Evolutionary conservation across 441 rosid genomes (phyloP).

Genomic region (Gossypium schwendimanii): DNA sequence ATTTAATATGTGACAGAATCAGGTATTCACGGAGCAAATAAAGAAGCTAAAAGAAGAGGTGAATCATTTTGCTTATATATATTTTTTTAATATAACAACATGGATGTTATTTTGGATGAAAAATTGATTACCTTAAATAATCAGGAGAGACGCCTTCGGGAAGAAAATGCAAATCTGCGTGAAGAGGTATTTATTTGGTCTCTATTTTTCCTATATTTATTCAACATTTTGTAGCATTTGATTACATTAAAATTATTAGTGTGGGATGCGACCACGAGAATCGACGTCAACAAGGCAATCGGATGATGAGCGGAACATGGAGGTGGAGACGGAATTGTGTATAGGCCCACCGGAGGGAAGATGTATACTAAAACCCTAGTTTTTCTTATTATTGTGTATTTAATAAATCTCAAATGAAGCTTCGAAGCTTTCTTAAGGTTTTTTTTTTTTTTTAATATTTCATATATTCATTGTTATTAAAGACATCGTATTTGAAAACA

Average conservation of each 20-base stretch:
- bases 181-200: constrained; percentile 30
- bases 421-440: not conserved
- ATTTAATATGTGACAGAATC: constrained; percentile 34
- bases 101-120: not conserved
- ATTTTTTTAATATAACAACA: not conserved
- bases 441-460: not conserved
- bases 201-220: not conserved
- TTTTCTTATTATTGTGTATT: not conserved
- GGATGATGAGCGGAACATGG: constrained; percentile 27
- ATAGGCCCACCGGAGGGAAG: constrained; percentile 55
- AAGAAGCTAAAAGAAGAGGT: constrained; percentile 65
- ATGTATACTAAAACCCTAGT: constrained; percentile 18
- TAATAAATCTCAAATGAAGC: not conserved
- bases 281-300: not conserved
- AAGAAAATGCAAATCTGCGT: constrained; percentile 40
- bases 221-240: too few relatives aligned
- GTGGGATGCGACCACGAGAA: constrained; percentile 20
- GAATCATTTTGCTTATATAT: not conserved
- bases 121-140: not conserved
- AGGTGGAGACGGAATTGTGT: constrained; percentile 62
- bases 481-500: too few relatives aligned
- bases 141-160: constrained; percentile 44
- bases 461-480: too few relatives aligned
- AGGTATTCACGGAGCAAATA: constrained; percentile 45
- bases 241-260: constrained; percentile 12